Conservation (phyloP, 352 stramenopile species). For the Pythium pyrilobum region DNA sequence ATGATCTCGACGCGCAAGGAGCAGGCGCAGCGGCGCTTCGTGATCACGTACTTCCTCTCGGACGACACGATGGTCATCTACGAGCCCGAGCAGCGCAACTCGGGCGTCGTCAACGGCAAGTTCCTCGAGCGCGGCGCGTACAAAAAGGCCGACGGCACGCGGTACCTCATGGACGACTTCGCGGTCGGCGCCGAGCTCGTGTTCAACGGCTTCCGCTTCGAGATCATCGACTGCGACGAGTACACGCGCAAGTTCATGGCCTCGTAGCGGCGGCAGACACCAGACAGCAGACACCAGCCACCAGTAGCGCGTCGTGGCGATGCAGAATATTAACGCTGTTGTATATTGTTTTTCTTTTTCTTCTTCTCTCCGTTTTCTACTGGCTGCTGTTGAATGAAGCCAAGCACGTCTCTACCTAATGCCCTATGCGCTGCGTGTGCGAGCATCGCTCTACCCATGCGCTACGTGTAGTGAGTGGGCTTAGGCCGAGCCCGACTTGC, state of each 20-base stretch:
- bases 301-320: background rate
- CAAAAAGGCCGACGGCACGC: slow-evolving; percentile 51
- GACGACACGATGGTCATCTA: slow-evolving; percentile 78
- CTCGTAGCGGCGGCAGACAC: slow-evolving; percentile 16
- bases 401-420: background rate
- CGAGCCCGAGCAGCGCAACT: slow-evolving; percentile 74
- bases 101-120: slow-evolving; percentile 74
- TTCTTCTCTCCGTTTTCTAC: slow-evolving; percentile 10
- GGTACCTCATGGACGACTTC: slow-evolving; percentile 59
- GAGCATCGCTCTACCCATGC: background rate
- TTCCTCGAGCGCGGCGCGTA: slow-evolving; percentile 79
- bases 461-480: too few species aligned
- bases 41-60: slow-evolving; percentile 79
- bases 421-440: background rate
- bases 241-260: slow-evolving; percentile 82
- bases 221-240: slow-evolving; percentile 73
- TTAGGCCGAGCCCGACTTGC: slow-evolving; percentile 45
- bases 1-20: slow-evolving; percentile 74
- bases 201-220: slow-evolving; percentile 70
- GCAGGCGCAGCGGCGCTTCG: slow-evolving; percentile 69
- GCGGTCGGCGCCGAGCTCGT: slow-evolving; percentile 45
- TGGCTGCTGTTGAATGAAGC: slow-evolving; percentile 4
- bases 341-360: slow-evolving; percentile 1
- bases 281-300: background rate
- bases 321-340: background rate